Evolutionary conservation across 495 filamentous ascomycete species (phyloP).

Genomic region (Hypoxylon trugodes): DNA sequence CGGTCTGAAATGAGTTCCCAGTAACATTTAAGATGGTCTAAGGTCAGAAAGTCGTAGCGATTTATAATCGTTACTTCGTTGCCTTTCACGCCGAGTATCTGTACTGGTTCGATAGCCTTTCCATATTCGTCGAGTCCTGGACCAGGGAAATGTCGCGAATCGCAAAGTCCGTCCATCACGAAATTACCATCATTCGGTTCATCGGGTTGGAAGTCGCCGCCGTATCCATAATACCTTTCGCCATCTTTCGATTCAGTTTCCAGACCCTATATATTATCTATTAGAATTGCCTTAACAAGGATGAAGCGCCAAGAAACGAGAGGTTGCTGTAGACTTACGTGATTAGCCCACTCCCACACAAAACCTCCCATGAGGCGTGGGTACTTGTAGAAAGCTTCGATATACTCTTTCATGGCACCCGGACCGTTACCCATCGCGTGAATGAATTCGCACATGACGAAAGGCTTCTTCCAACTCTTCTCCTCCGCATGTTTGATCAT

Average conservation of each 20-base stretch:
- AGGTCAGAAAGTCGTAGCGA: slow-evolving; percentile 61
- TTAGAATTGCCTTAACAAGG: slow-evolving; percentile 10
- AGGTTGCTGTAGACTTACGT: slow-evolving; percentile 45
- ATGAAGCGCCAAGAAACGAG: too few species aligned
- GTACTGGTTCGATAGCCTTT: slow-evolving; percentile 71
- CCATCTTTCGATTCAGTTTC: slow-evolving; percentile 62
- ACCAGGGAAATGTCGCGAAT: slow-evolving; percentile 66
- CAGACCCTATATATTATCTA: slow-evolving; percentile 54
- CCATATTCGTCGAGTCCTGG: slow-evolving; percentile 70
- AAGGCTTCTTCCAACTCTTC: slow-evolving; percentile 58
- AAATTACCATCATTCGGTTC: slow-evolving; percentile 75
- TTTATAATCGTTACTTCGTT: slow-evolving; percentile 58
- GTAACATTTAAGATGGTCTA: slow-evolving; percentile 58
- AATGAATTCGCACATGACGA: slow-evolving; percentile 74
- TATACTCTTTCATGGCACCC: slow-evolving; percentile 71
- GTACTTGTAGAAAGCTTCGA: slow-evolving; percentile 70
- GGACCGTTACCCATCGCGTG: slow-evolving; percentile 83
- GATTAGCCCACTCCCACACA: slow-evolving; percentile 82
- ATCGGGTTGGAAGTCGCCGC: slow-evolving; percentile 74
- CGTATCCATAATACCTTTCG: slow-evolving; percentile 69
- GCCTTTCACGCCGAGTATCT: slow-evolving; percentile 46
- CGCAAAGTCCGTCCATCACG: slow-evolving; percentile 71
- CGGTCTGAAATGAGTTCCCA: slow-evolving; percentile 57
- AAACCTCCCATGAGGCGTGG: slow-evolving; percentile 74
- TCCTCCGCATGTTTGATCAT: slow-evolving; percentile 54